Evolutionary conservation across 1,139 yeast genomes (phyloP), one percentile per base, ranked within the genome.

Genomic region (Arxiozyma heterogenica): DNA sequence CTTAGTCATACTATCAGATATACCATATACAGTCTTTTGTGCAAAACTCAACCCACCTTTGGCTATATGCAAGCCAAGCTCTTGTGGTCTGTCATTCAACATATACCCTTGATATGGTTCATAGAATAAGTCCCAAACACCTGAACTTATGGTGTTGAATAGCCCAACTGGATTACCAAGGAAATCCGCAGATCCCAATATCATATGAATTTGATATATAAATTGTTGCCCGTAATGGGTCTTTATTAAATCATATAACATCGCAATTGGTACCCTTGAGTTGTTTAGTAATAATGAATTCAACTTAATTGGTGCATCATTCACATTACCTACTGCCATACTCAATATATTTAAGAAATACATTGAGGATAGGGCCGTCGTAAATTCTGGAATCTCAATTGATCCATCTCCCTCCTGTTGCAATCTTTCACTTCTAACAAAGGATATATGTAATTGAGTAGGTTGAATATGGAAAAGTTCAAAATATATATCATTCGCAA

Each of bases 41-140:
- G 94, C 78, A 72, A 94, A 93, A 68, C 96, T 88, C 56, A 89
- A 73, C 0, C 98, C 96, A 56, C 99, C 99, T 65, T 90, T 91
- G 0, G 98, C 98, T 47, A 94, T 72, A 4, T 96, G 95, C 57
- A 93, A 87, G 41, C 98, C 98, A 51, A 94, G 73, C 63, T 94
- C 98, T 66, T 89, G 96, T 0, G 98, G 98, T 44, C 97, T 75
- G 69, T 94, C 98, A 60, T 87, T 91, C 78, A 93, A 81, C 53
- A 93, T 81, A 62, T 89, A 88, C 0, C 99, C 99, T 66, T 90
- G 94, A 64, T 93, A 94, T 1, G 99, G 99, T 65, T 93, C 98
- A 67, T 94, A 94, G 68, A 94, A 94, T 44, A 93, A 86, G 70
- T 94, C 99, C 78, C 90, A 80, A 11, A 93, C 95, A 51, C 99